Percentiles rank a stretch among this genome's conserved stretches.
phyloP scores from a whole-genome alignment of 192 early-diverging fungal species.

The Coemansia sp. region DNA sequence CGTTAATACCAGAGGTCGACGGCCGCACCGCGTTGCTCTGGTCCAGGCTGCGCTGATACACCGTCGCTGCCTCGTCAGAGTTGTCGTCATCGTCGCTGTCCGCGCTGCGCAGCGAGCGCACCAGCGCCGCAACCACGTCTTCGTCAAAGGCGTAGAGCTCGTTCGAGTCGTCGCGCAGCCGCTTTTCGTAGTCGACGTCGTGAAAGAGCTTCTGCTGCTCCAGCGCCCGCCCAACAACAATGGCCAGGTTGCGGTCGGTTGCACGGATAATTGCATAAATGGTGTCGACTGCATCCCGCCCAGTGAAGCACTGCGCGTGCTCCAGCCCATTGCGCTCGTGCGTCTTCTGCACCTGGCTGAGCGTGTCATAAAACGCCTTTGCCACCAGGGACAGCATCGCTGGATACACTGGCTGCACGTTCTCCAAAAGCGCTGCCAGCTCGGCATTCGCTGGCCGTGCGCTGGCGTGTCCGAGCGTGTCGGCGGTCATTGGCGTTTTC shows the following conservation, averaged over 20 bases:
- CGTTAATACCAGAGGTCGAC: constrained; percentile 53
- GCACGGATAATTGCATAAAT: constrained; percentile 77
- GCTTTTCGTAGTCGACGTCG: constrained; percentile 84
- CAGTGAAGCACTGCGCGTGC: constrained; percentile 83
- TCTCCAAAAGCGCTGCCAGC: constrained; percentile 32
- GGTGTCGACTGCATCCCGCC: constrained; percentile 86
- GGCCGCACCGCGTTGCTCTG: background rate
- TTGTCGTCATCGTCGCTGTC: constrained; percentile 25
- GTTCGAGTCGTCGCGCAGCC: constrained; percentile 78
- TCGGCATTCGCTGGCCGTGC: constrained; percentile 26
- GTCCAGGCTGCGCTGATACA: constrained; percentile 4
- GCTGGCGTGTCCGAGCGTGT: background rate
- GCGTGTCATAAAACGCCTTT: constrained; percentile 57
- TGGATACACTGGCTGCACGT: constrained; percentile 64
- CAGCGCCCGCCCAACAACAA: constrained; percentile 84
- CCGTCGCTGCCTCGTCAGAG: constrained; percentile 9
- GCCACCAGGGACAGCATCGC: constrained; percentile 73
- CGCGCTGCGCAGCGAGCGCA: constrained; percentile 1
- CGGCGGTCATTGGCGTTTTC: constrained; percentile 2
- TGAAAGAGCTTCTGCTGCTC: constrained; percentile 91
- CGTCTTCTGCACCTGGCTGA: constrained; percentile 57
- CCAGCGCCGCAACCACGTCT: constrained; percentile 26
- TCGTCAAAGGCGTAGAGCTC: constrained; percentile 84
- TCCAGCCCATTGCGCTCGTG: constrained; percentile 76
- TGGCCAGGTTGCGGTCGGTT: constrained; percentile 81